These are phyloP conservation scores for Domatiomyces catenatus DNA, from an alignment of 2,329 filamentous ascomycete genomes.

Conservation along the genomic window DNA sequence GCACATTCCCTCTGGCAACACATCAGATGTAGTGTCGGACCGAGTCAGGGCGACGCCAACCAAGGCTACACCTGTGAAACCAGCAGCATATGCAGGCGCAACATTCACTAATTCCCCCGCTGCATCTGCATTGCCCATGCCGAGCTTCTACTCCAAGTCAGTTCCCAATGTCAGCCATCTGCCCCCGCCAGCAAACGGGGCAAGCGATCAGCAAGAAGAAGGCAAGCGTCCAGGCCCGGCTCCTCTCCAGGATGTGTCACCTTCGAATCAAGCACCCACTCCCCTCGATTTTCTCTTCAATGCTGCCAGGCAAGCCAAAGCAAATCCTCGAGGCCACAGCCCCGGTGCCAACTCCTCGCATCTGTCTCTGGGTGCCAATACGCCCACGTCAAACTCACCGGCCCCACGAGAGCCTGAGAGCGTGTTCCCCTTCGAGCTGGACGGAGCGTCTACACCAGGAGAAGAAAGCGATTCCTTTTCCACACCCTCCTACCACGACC, in stretches of 20 bases:
- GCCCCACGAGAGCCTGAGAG: slow-evolving; percentile 35
- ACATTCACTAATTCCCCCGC: slow-evolving; percentile 93
- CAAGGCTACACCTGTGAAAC: slow-evolving; percentile 30
- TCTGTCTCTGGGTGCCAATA: slow-evolving; percentile 37
- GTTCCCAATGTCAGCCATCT: slow-evolving; percentile 44
- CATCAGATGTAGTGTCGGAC: neutral
- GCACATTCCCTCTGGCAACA: neutral
- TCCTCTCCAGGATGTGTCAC: slow-evolving; percentile 23
- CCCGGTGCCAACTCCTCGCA: slow-evolving; percentile 27
- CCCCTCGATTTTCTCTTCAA: slow-evolving; percentile 84
- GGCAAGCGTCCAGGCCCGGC: slow-evolving; percentile 20
- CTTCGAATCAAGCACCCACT: slow-evolving; percentile 43
- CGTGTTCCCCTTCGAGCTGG: slow-evolving; percentile 55
- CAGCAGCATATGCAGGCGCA: slow-evolving; percentile 65
- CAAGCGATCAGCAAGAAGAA: slow-evolving; percentile 28
- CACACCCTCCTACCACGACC: slow-evolving; percentile 34
- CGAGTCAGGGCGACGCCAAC: slow-evolving; percentile 5
- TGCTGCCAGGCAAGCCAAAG: slow-evolving; percentile 55
- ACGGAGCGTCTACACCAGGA: slow-evolving; percentile 31
- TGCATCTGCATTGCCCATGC: slow-evolving; percentile 75
- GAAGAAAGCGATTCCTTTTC: slow-evolving; percentile 52
- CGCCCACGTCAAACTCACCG: slow-evolving; percentile 27
- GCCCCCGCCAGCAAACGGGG: slow-evolving; percentile 10
- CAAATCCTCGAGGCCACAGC: slow-evolving; percentile 37
- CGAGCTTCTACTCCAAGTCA: slow-evolving; percentile 70